A percentile compares a stretch with the other conserved stretches of the same genome.
These are phyloP conservation scores for Globisporangium paroecandrum DNA, from an alignment of 352 stramenopile species.

Conservation along the genomic window DNA sequence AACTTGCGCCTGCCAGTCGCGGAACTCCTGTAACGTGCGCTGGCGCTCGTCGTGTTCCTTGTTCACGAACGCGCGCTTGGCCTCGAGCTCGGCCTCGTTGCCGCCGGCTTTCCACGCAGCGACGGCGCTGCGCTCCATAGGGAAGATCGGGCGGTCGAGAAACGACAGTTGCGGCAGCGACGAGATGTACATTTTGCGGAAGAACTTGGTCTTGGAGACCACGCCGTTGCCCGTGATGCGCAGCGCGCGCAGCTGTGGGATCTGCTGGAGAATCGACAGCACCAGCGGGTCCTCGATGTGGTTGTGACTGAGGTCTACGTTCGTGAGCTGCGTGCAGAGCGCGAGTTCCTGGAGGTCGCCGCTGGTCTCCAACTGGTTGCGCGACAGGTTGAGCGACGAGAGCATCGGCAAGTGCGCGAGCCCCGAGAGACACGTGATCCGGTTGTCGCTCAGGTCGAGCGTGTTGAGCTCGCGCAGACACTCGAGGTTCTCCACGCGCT, in stretches of 20 bases:
- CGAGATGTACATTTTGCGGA: constrained; percentile 91
- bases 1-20: constrained; percentile 72
- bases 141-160: constrained; percentile 94
- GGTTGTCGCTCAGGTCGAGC: constrained; percentile 72
- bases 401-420: constrained; percentile 69
- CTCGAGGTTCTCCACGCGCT: constrained; percentile 53
- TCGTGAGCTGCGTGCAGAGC: constrained; percentile 70
- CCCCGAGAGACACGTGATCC: constrained; percentile 76
- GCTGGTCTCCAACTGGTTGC: constrained; percentile 80
- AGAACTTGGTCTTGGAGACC: constrained; percentile 89
- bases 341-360: constrained; percentile 74
- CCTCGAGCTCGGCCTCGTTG: constrained; percentile 81
- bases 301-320: constrained; percentile 93
- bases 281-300: constrained; percentile 76
- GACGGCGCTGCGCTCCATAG: constrained; percentile 81
- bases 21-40: constrained; percentile 69
- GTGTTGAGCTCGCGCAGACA: constrained; percentile 5
- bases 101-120: constrained; percentile 88
- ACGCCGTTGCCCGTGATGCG: constrained; percentile 89
- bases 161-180: constrained; percentile 82
- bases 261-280: constrained; percentile 74
- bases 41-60: constrained; percentile 70
- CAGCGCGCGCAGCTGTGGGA: constrained; percentile 77
- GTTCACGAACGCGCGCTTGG: constrained; percentile 71
- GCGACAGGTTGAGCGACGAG: constrained; percentile 79